Percentiles rank a stretch among this genome's conserved stretches.
Conservation (phyloP, 2,329 filamentous ascomycete genomes). For the Sporothrix inflata region DNA sequence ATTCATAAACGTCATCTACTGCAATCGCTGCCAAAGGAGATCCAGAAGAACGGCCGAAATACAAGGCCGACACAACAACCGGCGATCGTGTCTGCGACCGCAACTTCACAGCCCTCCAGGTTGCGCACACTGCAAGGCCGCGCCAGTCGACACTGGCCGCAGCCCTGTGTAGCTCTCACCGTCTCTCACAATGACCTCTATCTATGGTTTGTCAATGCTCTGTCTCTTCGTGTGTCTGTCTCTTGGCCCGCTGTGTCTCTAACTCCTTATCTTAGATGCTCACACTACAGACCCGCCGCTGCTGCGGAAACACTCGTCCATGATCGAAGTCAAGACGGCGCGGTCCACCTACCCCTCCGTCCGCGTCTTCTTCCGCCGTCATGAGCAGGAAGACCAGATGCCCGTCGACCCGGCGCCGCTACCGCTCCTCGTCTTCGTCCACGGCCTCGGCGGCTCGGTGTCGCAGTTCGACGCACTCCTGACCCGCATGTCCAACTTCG, state of each 20-base stretch:
- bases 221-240: too few species aligned
- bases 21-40: background rate
- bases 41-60: background rate
- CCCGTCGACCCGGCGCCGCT: constrained; percentile 72
- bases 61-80: background rate
- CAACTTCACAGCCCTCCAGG: background rate
- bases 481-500: constrained; percentile 78
- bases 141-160: constrained; percentile 16
- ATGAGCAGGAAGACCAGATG: constrained; percentile 80
- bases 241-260: background rate
- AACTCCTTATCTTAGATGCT: constrained; percentile 41
- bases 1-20: background rate
- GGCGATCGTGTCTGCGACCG: constrained; percentile 13
- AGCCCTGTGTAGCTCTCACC: constrained; percentile 2
- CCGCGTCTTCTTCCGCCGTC: constrained; percentile 80
- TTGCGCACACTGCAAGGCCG: constrained; percentile 11
- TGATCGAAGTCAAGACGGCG: constrained; percentile 72
- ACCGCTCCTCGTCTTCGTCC: constrained; percentile 86
- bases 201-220: constrained; percentile 3
- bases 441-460: constrained; percentile 89
- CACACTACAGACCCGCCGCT: constrained; percentile 73
- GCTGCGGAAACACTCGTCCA: constrained; percentile 73
- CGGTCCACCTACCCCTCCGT: constrained; percentile 73
- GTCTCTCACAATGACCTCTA: constrained; percentile 7
- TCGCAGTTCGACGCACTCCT: constrained; percentile 85